Conservation (phyloP, 1,284 basidiomycete genomes). For the Ceratobasidium papillatum region DNA sequence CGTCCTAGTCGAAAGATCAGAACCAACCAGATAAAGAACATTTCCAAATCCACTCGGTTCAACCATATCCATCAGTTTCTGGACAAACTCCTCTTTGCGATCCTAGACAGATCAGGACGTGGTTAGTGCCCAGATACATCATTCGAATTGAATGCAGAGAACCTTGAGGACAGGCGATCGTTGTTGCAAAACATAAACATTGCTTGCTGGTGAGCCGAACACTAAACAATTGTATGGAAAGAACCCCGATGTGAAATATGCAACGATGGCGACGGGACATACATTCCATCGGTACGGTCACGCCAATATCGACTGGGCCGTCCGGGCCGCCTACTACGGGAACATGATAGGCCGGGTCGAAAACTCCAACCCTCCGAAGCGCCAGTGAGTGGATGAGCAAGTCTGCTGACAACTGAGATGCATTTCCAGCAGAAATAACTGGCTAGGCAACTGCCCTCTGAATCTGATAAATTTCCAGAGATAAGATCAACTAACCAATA, state of each 20-base stretch:
- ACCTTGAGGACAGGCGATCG: slow-evolving; percentile 39
- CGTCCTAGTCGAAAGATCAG: slow-evolving; percentile 35
- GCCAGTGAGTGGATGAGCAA: slow-evolving; percentile 23
- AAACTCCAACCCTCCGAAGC: slow-evolving; percentile 11
- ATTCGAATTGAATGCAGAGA: background rate
- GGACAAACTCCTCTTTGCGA: slow-evolving; percentile 30
- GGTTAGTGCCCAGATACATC: background rate
- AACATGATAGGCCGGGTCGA: slow-evolving; percentile 24
- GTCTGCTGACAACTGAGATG: slow-evolving; percentile 24
- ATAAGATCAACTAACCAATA: background rate
- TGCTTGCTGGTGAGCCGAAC: slow-evolving; percentile 16
- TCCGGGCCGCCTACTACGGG: slow-evolving; percentile 25
- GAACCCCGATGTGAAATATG: slow-evolving; percentile 16
- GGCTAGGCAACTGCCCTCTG: slow-evolving; percentile 11
- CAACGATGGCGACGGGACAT: slow-evolving; percentile 24
- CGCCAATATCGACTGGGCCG: background rate
- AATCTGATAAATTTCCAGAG: background rate
- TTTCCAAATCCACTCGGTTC: slow-evolving; percentile 16
- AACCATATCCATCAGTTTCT: slow-evolving; percentile 14
- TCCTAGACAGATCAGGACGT: slow-evolving; percentile 4
- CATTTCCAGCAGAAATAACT: slow-evolving; percentile 35
- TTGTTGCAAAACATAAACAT: slow-evolving; percentile 30
- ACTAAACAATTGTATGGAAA: slow-evolving; percentile 7
- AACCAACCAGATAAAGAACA: slow-evolving; percentile 30
- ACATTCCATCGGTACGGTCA: slow-evolving; percentile 38